Evolutionary conservation across 1,139 yeast genomes (phyloP).

Genomic region (Geotrichum citri-aurantii): DNA sequence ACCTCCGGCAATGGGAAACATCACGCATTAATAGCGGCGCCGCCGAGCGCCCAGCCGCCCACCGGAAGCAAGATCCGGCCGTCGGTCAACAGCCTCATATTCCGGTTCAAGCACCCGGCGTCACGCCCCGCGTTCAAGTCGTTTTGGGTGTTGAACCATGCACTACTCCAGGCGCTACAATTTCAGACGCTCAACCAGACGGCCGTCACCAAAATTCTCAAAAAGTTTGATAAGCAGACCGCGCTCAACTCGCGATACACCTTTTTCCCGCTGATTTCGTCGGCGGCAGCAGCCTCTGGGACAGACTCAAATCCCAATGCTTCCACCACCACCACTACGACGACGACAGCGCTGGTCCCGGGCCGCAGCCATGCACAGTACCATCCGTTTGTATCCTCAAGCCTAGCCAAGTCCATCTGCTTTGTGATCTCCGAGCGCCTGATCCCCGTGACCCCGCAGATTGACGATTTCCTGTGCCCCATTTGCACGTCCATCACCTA

Average conservation of each 20-base stretch:
- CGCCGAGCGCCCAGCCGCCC: neutral
- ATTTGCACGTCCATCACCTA: conserved; percentile 64
- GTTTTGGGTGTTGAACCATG: conserved; percentile 50
- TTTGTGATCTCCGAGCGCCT: conserved; percentile 51
- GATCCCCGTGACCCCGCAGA: conserved; percentile 57
- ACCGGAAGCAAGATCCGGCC: conserved; percentile 9
- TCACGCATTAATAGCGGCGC: neutral
- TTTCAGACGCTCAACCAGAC: conserved; percentile 58
- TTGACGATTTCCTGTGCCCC: conserved; percentile 71
- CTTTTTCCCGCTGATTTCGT: conserved; percentile 24
- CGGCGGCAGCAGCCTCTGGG: neutral
- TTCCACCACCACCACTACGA: neutral
- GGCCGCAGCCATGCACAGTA: conserved; percentile 25
- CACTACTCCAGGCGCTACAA: conserved; percentile 51
- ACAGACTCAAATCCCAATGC: neutral
- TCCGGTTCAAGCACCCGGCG: conserved; percentile 46
- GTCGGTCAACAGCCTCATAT: conserved; percentile 29
- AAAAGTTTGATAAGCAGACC: conserved; percentile 71
- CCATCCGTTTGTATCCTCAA: conserved; percentile 46
- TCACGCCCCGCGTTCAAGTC: conserved; percentile 45
- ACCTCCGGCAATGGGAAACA: neutral
- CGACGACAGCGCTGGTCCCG: conserved; percentile 12
- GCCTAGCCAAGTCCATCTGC: conserved; percentile 53
- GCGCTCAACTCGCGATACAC: conserved; percentile 42
- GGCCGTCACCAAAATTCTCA: conserved; percentile 62